Conservation (phyloP, 371 early-diverging fungal genomes). For the Zancudomyces culisetae region DNA sequence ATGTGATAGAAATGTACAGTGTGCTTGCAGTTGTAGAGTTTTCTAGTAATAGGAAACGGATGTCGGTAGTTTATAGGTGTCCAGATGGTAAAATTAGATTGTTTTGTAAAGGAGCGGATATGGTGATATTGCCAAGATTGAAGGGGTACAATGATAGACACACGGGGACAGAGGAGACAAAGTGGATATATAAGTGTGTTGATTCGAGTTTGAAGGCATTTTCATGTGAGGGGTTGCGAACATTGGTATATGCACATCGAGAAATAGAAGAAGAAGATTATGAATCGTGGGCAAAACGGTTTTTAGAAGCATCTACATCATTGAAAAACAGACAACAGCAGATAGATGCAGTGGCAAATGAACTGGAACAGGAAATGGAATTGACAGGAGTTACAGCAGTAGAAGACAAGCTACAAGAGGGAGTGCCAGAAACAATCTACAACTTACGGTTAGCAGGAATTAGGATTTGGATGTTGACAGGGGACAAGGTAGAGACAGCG, state of each 20-base stretch:
- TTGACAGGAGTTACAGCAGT: conserved; percentile 77
- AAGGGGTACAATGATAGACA: not conserved
- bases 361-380: conserved; percentile 48
- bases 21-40: conserved; percentile 64
- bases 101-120: conserved; percentile 94
- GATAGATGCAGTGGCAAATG: conserved; percentile 59
- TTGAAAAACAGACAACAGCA: conserved; percentile 51
- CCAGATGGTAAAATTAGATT: conserved; percentile 51
- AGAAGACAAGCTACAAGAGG: conserved; percentile 81
- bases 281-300: conserved; percentile 48
- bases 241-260: conserved; percentile 65
- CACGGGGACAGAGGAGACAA: conserved; percentile 10
- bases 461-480: conserved; percentile 94
- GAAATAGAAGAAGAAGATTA: conserved; percentile 57
- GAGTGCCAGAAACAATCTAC: conserved; percentile 85
- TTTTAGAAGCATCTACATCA: conserved; percentile 56
- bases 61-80: conserved; percentile 56
- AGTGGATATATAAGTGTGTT: conserved; percentile 18
- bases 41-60: conserved; percentile 63
- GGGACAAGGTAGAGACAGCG: conserved; percentile 97
- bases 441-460: conserved; percentile 77
- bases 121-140: conserved; percentile 65
- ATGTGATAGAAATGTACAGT: conserved; percentile 21
- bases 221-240: conserved; percentile 73
- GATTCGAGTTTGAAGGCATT: conserved; percentile 31